phyloP scores from a whole-genome alignment of 306 rosid genomes.

The Begonia peltatifolia region DNA sequence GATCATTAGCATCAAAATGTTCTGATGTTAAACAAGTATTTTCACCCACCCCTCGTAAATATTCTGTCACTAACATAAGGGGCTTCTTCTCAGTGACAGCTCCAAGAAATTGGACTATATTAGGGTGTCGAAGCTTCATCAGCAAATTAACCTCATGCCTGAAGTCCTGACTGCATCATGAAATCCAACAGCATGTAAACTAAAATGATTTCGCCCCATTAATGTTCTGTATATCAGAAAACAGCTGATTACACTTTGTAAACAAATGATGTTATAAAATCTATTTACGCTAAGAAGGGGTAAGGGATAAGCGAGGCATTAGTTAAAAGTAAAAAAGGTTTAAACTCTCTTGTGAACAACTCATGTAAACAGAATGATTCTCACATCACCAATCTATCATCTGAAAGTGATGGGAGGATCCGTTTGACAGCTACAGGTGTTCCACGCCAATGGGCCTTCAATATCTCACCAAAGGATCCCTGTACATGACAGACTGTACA shows the following conservation, averaged over 20 bases:
- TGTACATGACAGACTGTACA: slow-evolving; percentile 7
- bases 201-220: no score
- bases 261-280: no score
- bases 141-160: slow-evolving; percentile 91
- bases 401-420: slow-evolving; percentile 80
- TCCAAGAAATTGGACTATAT: slow-evolving; percentile 97
- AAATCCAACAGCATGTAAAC: slow-evolving; percentile 14
- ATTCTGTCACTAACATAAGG: slow-evolving; percentile 86
- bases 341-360: no score
- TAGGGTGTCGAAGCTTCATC: slow-evolving; percentile 98
- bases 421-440: slow-evolving; percentile 90
- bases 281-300: no score
- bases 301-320: no score
- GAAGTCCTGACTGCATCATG: slow-evolving; percentile 71
- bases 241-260: no score
- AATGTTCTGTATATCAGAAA: no score
- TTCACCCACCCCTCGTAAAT: slow-evolving; percentile 75
- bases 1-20: background rate
- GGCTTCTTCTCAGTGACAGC: slow-evolving; percentile 97
- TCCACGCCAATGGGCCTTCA: slow-evolving; percentile 84
- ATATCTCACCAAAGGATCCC: slow-evolving; percentile 93
- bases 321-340: no score
- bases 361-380: no score
- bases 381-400: slow-evolving; percentile 89
- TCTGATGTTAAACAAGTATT: background rate